These are phyloP conservation scores for Blastobotrys ciferrii DNA, from an alignment of 1,139 yeast species.

Conservation along the genomic window DNA sequence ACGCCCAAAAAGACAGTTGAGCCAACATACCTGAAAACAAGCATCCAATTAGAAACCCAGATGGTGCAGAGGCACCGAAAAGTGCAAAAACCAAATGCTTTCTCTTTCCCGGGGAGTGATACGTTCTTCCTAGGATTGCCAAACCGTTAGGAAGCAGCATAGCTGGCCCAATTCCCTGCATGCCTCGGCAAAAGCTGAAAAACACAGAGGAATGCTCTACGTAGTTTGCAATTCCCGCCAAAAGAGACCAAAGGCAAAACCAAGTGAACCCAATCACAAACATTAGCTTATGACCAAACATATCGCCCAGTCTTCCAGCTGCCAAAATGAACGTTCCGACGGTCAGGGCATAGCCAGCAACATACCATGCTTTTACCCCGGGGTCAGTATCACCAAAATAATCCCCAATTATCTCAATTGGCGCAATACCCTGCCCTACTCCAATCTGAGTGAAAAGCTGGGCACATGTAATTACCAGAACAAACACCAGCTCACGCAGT, in stretches of 20 bases:
- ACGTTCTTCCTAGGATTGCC: slow-evolving; percentile 53
- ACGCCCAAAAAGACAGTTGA: slow-evolving; percentile 52
- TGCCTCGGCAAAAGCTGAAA: slow-evolving; percentile 52
- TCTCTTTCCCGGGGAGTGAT: slow-evolving; percentile 42
- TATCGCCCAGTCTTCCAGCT: slow-evolving; percentile 62
- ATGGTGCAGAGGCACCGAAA: slow-evolving; percentile 60
- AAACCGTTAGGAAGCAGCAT: slow-evolving; percentile 55
- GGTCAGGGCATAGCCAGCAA: slow-evolving; percentile 56
- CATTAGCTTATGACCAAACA: slow-evolving; percentile 54
- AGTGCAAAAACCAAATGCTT: slow-evolving; percentile 46
- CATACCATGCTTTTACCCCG: slow-evolving; percentile 58
- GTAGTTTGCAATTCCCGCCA: slow-evolving; percentile 51
- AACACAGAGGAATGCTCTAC: slow-evolving; percentile 38
- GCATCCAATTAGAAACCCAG: slow-evolving; percentile 53
- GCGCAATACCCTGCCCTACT: slow-evolving; percentile 48
- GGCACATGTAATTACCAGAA: slow-evolving; percentile 40
- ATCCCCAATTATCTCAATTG: slow-evolving; percentile 39
- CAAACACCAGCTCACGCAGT: slow-evolving; percentile 29
- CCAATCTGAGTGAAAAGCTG: slow-evolving; percentile 54
- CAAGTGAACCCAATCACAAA: slow-evolving; percentile 49
- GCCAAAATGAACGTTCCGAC: slow-evolving; percentile 63
- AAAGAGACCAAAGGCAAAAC: slow-evolving; percentile 49
- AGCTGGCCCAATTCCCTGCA: slow-evolving; percentile 62
- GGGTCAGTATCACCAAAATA: slow-evolving; percentile 39
- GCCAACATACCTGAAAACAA: slow-evolving; percentile 47